Base-by-base conservation (phyloP, 371 early-diverging fungal species). In the Mortierella sp. region DNA sequence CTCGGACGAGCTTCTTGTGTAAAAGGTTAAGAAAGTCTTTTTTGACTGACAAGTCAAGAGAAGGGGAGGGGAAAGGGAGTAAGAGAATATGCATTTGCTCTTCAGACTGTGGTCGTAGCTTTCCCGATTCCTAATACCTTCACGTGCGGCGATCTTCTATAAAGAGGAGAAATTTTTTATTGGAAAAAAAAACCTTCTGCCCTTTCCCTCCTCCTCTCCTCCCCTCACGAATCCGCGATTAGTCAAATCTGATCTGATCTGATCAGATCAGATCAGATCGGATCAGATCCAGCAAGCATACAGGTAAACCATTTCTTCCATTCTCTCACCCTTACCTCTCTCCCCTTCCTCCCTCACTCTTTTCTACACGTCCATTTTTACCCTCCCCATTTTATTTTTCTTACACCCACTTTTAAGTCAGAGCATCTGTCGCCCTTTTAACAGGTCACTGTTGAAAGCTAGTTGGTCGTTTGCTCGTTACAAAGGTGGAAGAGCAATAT, bases 391-490 rank as follows among this genome's bases (percentile, higher is more conserved):
- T 37, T 19, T 11, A 58, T 21, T 16, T 16, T 47, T 15, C 19
- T 23, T 19, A 19, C 16, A 76, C 68, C 79, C 79, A 77, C 79
- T 68, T 77, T 77, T 77, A 76, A 77, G 79, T 77, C 79, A 77
- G 79, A 77, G 79, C 79, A 77, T 72, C 57, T 77, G 72, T 72
- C 68, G 72, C 79, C 79, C 57, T 59, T 37, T 46, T 23, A 60
- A 26, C 26, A n/a, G 60, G 23, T 52, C 37, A 28, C 45, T 52
- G 23, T 23, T 60, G 25, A n/a, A 21, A 53, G 59, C 30, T 63
- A 69, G 57, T 64, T 77, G 79, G 79, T 77, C 72, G 66, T 59
- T 77, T 77, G 79, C 69, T 77, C 79, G 79, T 77, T 77, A 77
- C 79, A 77, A 77, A 77, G 68, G 79, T 77, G 79, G 79, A 77